phyloP scores from a whole-genome alignment of 805 yeast species.

The Babjeviella inositovora region DNA sequence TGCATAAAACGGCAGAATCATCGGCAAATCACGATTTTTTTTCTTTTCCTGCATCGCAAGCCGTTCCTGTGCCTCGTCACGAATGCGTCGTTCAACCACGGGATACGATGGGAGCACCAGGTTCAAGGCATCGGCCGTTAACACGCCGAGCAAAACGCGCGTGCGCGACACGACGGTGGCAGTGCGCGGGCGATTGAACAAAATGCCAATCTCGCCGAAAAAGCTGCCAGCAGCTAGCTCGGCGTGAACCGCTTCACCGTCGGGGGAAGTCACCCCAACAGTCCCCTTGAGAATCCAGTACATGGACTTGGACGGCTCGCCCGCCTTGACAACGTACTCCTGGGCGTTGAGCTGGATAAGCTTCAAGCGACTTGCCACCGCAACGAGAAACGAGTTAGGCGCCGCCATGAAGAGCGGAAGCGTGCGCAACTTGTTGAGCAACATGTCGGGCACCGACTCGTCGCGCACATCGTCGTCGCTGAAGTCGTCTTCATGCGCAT shows the following conservation, averaged over 20 bases:
- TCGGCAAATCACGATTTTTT: slow-evolving; percentile 22
- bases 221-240: slow-evolving; percentile 54
- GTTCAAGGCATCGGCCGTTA: slow-evolving; percentile 47
- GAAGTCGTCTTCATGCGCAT: too few species aligned
- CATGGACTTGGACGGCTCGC: slow-evolving; percentile 64
- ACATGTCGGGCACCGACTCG: slow-evolving; percentile 33
- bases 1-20: slow-evolving; percentile 6
- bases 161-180: slow-evolving; percentile 66
- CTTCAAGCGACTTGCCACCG: slow-evolving; percentile 38
- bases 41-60: slow-evolving; percentile 55
- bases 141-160: slow-evolving; percentile 48
- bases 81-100: slow-evolving; percentile 43
- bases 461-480: too few species aligned
- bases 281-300: slow-evolving; percentile 68
- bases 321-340: slow-evolving; percentile 51
- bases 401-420: slow-evolving; percentile 56
- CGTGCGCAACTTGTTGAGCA: slow-evolving; percentile 34
- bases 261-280: slow-evolving; percentile 63
- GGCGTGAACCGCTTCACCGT: slow-evolving; percentile 63
- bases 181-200: slow-evolving; percentile 62
- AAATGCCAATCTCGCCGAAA: slow-evolving; percentile 69
- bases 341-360: slow-evolving; percentile 52
- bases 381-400: slow-evolving; percentile 45
- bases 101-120: slow-evolving; percentile 50
- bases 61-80: slow-evolving; percentile 72